Percentiles rank a stretch among this genome's conserved stretches.
phyloP scores from a whole-genome alignment of 108 stramenopile species.

The Fistulifera pelliculosa region DNA sequence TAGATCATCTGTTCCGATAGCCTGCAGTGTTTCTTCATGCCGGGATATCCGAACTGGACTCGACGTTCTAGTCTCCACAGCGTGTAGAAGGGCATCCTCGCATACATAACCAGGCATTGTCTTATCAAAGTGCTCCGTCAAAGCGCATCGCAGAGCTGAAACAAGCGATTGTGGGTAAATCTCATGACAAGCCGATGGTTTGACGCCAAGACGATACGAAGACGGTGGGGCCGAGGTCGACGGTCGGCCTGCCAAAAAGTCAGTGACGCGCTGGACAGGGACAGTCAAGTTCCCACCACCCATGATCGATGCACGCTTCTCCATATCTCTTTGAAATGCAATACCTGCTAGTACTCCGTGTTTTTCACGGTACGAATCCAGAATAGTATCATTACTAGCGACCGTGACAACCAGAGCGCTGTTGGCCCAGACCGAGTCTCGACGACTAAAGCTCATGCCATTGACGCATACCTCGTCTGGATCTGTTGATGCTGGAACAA shows the following conservation, averaged over 20 bases:
- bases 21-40: slow-evolving; percentile 58
- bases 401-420: slow-evolving; percentile 89
- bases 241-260: slow-evolving; percentile 54
- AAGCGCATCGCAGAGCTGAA: slow-evolving; percentile 60
- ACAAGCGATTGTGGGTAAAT: slow-evolving; percentile 79
- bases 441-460: slow-evolving; percentile 90
- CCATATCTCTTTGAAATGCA: slow-evolving; percentile 82
- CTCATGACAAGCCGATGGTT: slow-evolving; percentile 74
- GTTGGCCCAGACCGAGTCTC: slow-evolving; percentile 89
- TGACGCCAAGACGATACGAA: slow-evolving; percentile 88
- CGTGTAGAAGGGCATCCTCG: slow-evolving; percentile 80
- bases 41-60: slow-evolving; percentile 77
- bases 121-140: slow-evolving; percentile 66
- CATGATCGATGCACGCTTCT: slow-evolving; percentile 65
- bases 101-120: slow-evolving; percentile 79
- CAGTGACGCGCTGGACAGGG: slow-evolving; percentile 88
- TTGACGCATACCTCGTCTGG: slow-evolving; percentile 86
- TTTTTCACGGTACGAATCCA: slow-evolving; percentile 48
- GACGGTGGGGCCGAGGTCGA: slow-evolving; percentile 68
- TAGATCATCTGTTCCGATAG: slow-evolving; percentile 47
- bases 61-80: slow-evolving; percentile 91
- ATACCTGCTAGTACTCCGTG: slow-evolving; percentile 67
- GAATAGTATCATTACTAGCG: slow-evolving; percentile 63
- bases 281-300: slow-evolving; percentile 79
- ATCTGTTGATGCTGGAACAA: slow-evolving; percentile 85